Evolutionary conservation across 345 rosid genomes (phyloP), one percentile per base, ranked within the genome.

Genomic region (Moringa oleifera): DNA sequence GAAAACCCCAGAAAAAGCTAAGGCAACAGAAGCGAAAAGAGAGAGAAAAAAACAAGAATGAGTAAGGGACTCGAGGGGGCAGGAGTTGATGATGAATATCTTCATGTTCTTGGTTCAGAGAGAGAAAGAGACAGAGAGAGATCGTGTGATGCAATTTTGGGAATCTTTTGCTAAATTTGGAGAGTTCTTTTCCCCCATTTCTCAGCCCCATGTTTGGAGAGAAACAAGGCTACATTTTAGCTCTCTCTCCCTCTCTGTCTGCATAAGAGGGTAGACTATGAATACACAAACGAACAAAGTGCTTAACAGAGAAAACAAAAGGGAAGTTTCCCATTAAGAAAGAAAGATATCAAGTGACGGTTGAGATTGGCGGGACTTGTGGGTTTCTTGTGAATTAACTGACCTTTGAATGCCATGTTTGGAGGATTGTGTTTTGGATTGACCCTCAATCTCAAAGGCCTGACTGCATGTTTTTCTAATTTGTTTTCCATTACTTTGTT

Each of bases 1-100:
- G 69, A 74, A 76, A 68, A 77, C 86, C 73, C 47, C 63, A 76
- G 81, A 73, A 75, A 72, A 68, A 23, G 65, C 72, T 55, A 59
- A 41, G 47, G n/a, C 15, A 51, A 64, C 18, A 64, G 67, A 62
- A 70, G 51, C 8, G 54, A 53, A n/a, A n/a, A 12, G 33, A 28
- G 62, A 60, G 18, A 33, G 58, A 53, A 53, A 19, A 31, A 63
- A 31, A 58, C 23, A 0, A 18, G 25, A 28, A 23, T n/a, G n/a
- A n/a, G 18, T 41, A 41, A 11, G 47, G 47, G 47, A 53, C 1
- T 74, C 66, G 67, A 23, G 73, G 78, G 73, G 72, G 64, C 75
- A 64, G 59, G 76, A 61, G 75, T 18, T 18, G 58, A 31, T 23
- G 65, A 46, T 23, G 57, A 25, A n/a, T n/a, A n/a, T n/a, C n/a